Base-by-base conservation (phyloP, 1,139 yeast genomes). In the Scheffersomyces cryptocercus region DNA sequence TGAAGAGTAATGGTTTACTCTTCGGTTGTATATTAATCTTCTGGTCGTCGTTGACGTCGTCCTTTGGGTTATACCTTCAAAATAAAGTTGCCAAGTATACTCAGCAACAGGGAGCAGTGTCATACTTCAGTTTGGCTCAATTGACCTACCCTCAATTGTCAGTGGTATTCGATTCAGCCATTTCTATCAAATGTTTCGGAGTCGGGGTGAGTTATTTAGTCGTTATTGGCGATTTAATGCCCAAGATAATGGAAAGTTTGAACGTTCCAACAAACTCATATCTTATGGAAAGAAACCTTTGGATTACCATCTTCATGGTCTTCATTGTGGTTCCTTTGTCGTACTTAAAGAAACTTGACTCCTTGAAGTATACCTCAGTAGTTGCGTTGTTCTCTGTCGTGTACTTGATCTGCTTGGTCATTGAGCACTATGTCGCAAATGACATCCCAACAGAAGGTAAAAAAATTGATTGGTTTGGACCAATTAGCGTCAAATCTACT, bases 161-260 rank as follows among this genome's bases (percentile, higher is more conserved):
- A 37, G 60, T 69, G 9, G 54, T 68, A 24, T 61, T 62, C 41
- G 82, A 80, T 54, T 61, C 74, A 24, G 84, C 84, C 40, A 80
- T 81, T 38, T 77, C 81, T 33, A 70, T 79, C 44, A 81, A 81
- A 62, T 85, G 91, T 56, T 91, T 88, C 67, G 99, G 99, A 11
- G 97, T 90, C 5, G 93, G 95, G 2, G 81, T 93, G 11, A 84
- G 95, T 43, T 93, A 95, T 56, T 68, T 93, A 50, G 95, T 93
- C 35, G 81, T 93, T 46, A 83, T 90, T 46, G 98, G 97, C 8
- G 97, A 91, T 59, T 73, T 93, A 49, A 84, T 91, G 82, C 98
- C 98, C 5, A 84, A 83, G 53, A 82, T 85, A 39, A 64, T 78
- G 57, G 77, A 73, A 43, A 73, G 79, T 14, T 57, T 82, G 31